Evolutionary conservation across 495 filamentous ascomycete genomes (phyloP).

Genomic region (Podospora appendiculata): DNA sequence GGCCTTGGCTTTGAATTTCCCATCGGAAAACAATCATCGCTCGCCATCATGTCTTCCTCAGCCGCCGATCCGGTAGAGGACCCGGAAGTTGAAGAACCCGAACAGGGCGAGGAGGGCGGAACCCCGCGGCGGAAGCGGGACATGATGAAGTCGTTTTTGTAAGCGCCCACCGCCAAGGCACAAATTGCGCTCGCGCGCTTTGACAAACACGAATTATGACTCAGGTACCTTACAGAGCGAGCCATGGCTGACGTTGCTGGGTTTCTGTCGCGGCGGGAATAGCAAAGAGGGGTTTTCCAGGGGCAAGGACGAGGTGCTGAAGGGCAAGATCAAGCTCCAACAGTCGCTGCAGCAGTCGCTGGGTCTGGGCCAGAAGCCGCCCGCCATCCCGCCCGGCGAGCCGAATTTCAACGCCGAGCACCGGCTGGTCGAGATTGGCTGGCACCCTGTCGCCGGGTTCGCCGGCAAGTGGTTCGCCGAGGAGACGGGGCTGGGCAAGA

Average conservation of each 20-base stretch:
- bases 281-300: slow-evolving; percentile 13
- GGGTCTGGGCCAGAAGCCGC: slow-evolving; percentile 34
- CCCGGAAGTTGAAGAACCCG: no score
- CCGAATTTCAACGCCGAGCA: slow-evolving; percentile 17
- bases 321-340: slow-evolving; percentile 27
- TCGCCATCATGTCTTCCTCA: no score
- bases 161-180: slow-evolving; percentile 1
- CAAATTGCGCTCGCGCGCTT: no score
- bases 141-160: slow-evolving; percentile 16
- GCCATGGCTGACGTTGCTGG: no score
- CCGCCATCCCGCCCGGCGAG: slow-evolving; percentile 27
- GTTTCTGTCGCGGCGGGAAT: neutral
- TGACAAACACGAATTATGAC: no score
- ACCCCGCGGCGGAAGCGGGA: slow-evolving; percentile 1
- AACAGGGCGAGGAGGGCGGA: no score
- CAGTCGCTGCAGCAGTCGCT: slow-evolving; percentile 31
- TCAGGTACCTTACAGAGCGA: neutral
- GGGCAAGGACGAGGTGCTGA: slow-evolving; percentile 25
- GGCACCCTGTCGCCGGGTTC: slow-evolving; percentile 39
- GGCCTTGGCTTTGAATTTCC: no score
- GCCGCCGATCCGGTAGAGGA: no score
- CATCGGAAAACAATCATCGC: no score
- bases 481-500: slow-evolving; percentile 32
- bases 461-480: slow-evolving; percentile 38
- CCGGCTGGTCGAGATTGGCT: slow-evolving; percentile 34